phyloP scores from a whole-genome alignment of 2,329 filamentous ascomycete species.

The Fusarium secorum region DNA sequence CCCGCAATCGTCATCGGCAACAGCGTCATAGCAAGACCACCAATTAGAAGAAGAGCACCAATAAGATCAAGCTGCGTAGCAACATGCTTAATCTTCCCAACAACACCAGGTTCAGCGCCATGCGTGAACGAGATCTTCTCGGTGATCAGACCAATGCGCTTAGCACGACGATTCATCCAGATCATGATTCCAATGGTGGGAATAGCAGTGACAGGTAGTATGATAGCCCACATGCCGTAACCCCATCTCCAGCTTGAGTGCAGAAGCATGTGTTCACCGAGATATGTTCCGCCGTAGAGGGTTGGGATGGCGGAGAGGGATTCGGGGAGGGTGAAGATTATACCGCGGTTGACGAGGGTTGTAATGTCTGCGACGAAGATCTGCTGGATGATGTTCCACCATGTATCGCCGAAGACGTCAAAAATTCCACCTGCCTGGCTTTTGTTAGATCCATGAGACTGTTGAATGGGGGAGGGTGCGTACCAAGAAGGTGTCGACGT shows the following conservation, averaged over 20 bases:
- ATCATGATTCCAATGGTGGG: slow-evolving; percentile 29
- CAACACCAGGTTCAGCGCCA: neutral
- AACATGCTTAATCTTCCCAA: slow-evolving; percentile 8
- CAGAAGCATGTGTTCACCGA: slow-evolving; percentile 25
- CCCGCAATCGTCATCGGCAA: slow-evolving; percentile 29
- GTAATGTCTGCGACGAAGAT: slow-evolving; percentile 33
- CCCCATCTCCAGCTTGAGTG: slow-evolving; percentile 29
- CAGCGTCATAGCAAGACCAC: slow-evolving; percentile 25
- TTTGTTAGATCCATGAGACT: too few relatives aligned
- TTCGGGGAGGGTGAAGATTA: slow-evolving; percentile 26
- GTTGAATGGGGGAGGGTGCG: fast-evolving
- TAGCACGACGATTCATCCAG: slow-evolving; percentile 22
- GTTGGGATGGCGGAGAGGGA: slow-evolving; percentile 29
- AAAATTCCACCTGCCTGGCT: slow-evolving; percentile 28
- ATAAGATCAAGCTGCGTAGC: slow-evolving; percentile 10
- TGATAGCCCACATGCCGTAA: slow-evolving; percentile 27
- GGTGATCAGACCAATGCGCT: neutral
- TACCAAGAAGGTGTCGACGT: slow-evolving; percentile 32
- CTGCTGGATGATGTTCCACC: slow-evolving; percentile 33
- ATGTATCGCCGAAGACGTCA: slow-evolving; percentile 22
- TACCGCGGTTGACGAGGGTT: slow-evolving; percentile 27
- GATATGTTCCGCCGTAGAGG: slow-evolving; percentile 29
- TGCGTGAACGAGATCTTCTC: slow-evolving; percentile 12
- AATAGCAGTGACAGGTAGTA: slow-evolving; percentile 10
- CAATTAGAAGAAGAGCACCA: slow-evolving; percentile 22